Base-by-base conservation (phyloP, 495 filamentous ascomycete species). In the Penicillium paradoxum region DNA sequence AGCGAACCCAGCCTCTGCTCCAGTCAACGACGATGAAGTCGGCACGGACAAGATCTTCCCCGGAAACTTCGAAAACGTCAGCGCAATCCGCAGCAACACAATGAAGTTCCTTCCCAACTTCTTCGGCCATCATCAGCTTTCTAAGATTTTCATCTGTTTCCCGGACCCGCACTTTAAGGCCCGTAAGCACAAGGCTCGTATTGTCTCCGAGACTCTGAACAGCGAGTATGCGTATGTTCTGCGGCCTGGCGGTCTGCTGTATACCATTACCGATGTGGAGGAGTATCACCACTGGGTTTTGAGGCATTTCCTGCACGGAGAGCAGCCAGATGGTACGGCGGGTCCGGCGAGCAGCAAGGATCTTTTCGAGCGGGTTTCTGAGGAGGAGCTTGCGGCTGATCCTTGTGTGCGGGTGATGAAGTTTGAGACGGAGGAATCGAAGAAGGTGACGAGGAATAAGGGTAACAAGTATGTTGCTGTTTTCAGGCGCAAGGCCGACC, bases 71-170 rank as follows among this genome's bases (percentile, higher is more conserved):
- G 86, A 90, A 59, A 97, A 98, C 69, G 85, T 91, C 54, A 78
- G 84, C 41, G 91, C 89, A 51, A 70, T 97, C 37, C 86, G 93
- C 52, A 87, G 87, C 55, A 98, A 98, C 74, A 89, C 88, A 13
- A 98, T 98, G 93, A 97, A 97, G 59, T 97, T 97, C 74, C 74
- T 97, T 14, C 92, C 93, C 36, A 96, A 97, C 67, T 95, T 96
- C 78, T 97, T 97, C 75, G 71, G 67, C 46, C 86, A 70, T 37
- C 62, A 65, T 22, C 87, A 95, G 64, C 82, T 98, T 25, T 79
- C 78, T 49, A 92, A 90, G 67, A 87, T 96, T 66, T 98, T 97
- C 68, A 87, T 98, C 64, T 97, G 93, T 74, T 98, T 98, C 71
- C 93, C 93, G 0, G 93, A 98, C 64, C 93, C 93, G 55, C 93